A percentile compares a stretch with the other conserved stretches of the same genome.
phyloP scores from a whole-genome alignment of 192 early-diverging fungal species.

The Backusella psychrophila region DNA sequence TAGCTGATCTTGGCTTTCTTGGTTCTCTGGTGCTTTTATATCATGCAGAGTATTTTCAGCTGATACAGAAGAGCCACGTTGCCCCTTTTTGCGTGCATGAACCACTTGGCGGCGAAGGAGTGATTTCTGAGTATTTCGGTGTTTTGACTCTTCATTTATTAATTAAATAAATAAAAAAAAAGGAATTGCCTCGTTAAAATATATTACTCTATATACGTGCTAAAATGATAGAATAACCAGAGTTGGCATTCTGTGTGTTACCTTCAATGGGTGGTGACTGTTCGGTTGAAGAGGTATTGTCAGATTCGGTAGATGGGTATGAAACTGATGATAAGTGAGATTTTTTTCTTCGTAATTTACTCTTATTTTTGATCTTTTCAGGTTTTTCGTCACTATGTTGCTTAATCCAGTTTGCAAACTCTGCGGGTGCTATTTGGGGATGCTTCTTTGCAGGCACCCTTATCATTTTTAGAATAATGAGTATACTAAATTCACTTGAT shows the following conservation, averaged over 20 bases:
- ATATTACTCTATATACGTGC: not conserved
- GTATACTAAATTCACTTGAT: not conserved
- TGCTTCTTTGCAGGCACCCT: not conserved
- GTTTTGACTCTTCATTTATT: conserved; percentile 1
- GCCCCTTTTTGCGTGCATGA: not conserved
- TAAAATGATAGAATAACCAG: not conserved
- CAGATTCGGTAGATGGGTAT: not conserved
- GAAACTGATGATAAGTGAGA: not conserved
- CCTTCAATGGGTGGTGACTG: not conserved
- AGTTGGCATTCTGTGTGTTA: not conserved
- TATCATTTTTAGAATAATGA: not conserved
- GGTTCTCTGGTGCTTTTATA: not conserved
- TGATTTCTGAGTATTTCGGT: conserved; percentile 1
- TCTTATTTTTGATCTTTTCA: not conserved
- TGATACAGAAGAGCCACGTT: not conserved
- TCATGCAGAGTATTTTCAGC: not conserved
- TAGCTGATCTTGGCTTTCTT: not conserved
- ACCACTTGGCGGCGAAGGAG: conserved; percentile 1
- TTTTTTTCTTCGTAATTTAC: not conserved
- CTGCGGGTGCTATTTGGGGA: not conserved
- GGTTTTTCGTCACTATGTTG: not conserved
- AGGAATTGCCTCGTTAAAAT: not conserved
- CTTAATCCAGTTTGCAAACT: not conserved
- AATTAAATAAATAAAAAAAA: not conserved
- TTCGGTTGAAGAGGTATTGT: not conserved